phyloP scores from a whole-genome alignment of 164 flowering plant genomes.

The Tetrastigma voinierianum region DNA sequence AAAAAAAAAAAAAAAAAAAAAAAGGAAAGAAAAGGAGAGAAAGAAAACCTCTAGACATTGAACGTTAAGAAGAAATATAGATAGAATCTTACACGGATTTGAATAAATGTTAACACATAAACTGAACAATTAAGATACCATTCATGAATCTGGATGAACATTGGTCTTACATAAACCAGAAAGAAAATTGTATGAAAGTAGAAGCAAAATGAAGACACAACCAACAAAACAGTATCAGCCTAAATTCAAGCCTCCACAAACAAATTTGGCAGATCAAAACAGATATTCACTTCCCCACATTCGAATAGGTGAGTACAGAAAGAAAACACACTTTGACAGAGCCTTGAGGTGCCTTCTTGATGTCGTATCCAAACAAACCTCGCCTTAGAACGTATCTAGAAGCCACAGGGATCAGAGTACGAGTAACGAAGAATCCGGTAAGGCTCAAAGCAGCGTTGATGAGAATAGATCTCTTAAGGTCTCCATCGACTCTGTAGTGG shows the following conservation, averaged over 20 bases:
- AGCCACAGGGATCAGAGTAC: conserved; percentile 75
- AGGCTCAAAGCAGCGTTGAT: conserved; percentile 61
- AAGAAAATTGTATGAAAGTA: no score
- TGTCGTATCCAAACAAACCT: conserved; percentile 75
- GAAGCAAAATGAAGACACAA: no score
- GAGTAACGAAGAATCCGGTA: conserved; percentile 58
- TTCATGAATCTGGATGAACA: no score
- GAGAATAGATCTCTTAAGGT: conserved; percentile 60
- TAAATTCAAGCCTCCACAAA: neutral
- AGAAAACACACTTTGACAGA: conserved; percentile 65
- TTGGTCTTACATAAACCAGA: no score
- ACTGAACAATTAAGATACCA: no score
- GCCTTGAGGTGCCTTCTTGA: conserved; percentile 90
- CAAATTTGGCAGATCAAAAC: neutral
- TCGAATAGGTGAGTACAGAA: neutral
- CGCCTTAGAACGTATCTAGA: conserved; percentile 64
- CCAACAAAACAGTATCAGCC: no score
- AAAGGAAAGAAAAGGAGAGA: no score
- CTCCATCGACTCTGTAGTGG: conserved; percentile 59
- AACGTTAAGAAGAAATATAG: no score
- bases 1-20: neutral
- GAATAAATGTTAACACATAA: no score
- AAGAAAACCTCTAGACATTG: no score
- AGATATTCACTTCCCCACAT: neutral
- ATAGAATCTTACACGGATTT: no score